These are phyloP conservation scores for Salpingoeca rosetta DNA, from an alignment of 78 protist species.

Conservation along the genomic window DNA sequence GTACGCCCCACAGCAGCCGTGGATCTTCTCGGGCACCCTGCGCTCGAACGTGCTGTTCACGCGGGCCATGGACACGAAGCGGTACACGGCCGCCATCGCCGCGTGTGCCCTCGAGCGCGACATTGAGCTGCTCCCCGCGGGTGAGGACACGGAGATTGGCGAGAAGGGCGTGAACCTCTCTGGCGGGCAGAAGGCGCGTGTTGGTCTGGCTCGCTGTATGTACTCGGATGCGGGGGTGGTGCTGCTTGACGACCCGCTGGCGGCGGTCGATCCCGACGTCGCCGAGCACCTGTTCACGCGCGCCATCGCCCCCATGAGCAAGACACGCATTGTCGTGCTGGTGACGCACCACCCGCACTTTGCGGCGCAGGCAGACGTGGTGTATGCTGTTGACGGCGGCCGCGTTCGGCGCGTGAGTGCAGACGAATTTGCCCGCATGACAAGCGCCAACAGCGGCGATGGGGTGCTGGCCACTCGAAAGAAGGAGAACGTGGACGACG, in stretches of 20 bases:
- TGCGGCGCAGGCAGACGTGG: not conserved
- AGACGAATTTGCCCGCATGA: too few relatives aligned
- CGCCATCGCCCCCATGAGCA: constrained; percentile 36
- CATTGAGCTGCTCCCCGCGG: constrained; percentile 36
- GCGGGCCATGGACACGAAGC: not conserved
- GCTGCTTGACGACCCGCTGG: constrained; percentile 63
- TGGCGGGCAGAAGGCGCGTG: constrained; percentile 72
- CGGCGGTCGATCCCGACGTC: constrained; percentile 78
- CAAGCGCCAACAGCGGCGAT: too few relatives aligned
- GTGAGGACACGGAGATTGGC: constrained; percentile 83
- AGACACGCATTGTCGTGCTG: constrained; percentile 33
- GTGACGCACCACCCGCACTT: constrained; percentile 54
- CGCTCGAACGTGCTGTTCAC: constrained; percentile 76
- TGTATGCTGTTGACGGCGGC: too few relatives aligned
- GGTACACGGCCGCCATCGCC: not conserved
- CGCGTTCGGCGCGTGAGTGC: too few relatives aligned
- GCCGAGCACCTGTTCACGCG: constrained; percentile 25
- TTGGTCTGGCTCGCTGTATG: constrained; percentile 81
- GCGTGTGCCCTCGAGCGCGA: constrained; percentile 6
- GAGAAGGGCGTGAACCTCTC: constrained; percentile 75
- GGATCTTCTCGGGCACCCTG: constrained; percentile 74
- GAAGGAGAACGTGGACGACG: too few relatives aligned
- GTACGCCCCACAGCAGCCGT: constrained; percentile 75
- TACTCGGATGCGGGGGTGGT: constrained; percentile 28
- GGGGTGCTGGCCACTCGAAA: too few relatives aligned